Evolutionary conservation across 192 early-diverging fungal genomes (phyloP).

Genomic region (Dispira parvispora): DNA sequence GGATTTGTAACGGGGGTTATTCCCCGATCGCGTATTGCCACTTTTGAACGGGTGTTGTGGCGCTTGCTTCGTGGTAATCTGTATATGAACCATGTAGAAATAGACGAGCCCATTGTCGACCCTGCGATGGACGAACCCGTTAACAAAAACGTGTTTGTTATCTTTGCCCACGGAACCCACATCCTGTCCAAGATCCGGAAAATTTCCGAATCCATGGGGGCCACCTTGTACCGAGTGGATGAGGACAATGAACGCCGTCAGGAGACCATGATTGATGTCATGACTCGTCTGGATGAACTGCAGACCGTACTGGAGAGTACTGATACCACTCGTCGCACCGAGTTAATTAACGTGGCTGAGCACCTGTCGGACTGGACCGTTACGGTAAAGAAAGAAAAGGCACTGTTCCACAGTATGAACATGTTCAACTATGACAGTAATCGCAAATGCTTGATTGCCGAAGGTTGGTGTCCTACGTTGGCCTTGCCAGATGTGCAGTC

Average conservation of each 20-base stretch:
- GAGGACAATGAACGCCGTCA: constrained; percentile 68
- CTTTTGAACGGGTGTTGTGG: constrained; percentile 94
- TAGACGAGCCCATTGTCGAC: constrained; percentile 86
- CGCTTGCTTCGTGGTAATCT: constrained; percentile 93
- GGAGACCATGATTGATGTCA: constrained; percentile 61
- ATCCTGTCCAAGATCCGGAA: constrained; percentile 79
- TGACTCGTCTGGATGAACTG: constrained; percentile 77
- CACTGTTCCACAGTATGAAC: constrained; percentile 92
- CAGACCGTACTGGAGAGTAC: constrained; percentile 72
- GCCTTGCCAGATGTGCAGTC: constrained; percentile 68
- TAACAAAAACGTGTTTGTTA: constrained; percentile 93
- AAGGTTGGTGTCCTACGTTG: constrained; percentile 93
- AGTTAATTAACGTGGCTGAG: constrained; percentile 73
- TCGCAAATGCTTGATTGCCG: constrained; percentile 89
- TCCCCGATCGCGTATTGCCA: constrained; percentile 57
- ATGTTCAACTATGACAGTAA: constrained; percentile 85
- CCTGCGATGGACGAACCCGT: constrained; percentile 74
- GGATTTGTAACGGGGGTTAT: constrained; percentile 96
- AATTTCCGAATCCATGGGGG: constrained; percentile 90
- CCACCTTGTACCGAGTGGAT: constrained; percentile 84
- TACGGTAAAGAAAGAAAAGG: constrained; percentile 94
- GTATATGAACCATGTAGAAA: constrained; percentile 89
- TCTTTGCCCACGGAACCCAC: constrained; percentile 93
- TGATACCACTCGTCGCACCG: constrained; percentile 58
- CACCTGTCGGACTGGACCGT: constrained; percentile 76